Base-by-base conservation (phyloP, 2,329 filamentous ascomycete species). In the Macroventuria anomochaeta region DNA sequence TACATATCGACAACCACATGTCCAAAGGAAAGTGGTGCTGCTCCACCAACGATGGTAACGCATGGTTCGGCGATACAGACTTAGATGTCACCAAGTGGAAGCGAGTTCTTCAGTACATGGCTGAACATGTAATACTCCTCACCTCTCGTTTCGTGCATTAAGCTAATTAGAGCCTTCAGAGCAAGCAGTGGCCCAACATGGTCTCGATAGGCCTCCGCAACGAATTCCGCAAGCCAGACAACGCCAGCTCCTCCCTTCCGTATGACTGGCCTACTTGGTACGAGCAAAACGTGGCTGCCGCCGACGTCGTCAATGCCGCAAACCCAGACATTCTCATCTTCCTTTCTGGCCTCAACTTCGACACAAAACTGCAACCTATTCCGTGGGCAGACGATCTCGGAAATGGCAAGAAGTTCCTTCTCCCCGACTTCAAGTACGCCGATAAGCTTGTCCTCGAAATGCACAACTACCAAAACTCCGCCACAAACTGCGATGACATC, bases 201-300 rank as follows among this genome's bases (percentile, higher is more conserved):
- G 77, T 84, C 29, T 83, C 77, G 53, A 77, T 85, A 68, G 79
- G 79, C 6, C 77, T 86, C 33, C 81, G 84, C 61, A 87, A 86
- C 70, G 84, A 86, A 72, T 57, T 65, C 36, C 64, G 69, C 40
- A 65, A 66, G 40, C 68, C 68, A 15, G 62, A 66, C 28, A 61
- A 44, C 3, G 58, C 64, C 28, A 66, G 67, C 32, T 62, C 59
- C 2, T 68, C 68, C 2, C 62, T 65, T 13, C 72, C 75, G 5
- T 86, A 86, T 73, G 81, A 81, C 70, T 87, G 84, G 84, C 71
- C 77, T 25, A 74, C 75, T 10, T 85, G 83, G 81, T 85, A 86
- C 70, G 69, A 67, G 10, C 80, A 79, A 59, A 73, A 81, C 53
- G 74, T 78, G 15, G 74, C 79, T 15, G 83, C 80, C 15, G 77